Conservation (phyloP, 176 grass and related monocot genomes). For the Oropetium thomaeum region DNA sequence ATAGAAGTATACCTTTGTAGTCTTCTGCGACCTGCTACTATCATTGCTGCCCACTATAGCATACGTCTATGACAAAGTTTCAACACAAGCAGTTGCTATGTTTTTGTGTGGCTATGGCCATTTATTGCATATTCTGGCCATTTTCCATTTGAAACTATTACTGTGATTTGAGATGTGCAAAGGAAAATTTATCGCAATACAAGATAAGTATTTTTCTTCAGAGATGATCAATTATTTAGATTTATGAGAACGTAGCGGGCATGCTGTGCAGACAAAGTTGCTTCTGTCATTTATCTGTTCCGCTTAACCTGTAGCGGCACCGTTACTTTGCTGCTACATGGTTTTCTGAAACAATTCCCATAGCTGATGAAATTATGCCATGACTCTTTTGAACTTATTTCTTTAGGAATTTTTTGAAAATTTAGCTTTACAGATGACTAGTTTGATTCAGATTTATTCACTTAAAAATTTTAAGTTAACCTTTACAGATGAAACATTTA, state of each 20-base stretch:
- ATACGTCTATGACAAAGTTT: not conserved
- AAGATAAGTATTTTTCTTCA: not conserved
- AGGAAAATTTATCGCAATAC: not conserved
- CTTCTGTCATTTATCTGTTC: not conserved
- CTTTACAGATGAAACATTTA: not conserved
- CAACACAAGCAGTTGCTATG: not conserved
- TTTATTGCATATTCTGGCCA: not conserved
- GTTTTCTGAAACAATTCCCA: not conserved
- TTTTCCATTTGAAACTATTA: not conserved
- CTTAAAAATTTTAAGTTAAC: not conserved
- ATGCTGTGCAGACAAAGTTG: not conserved
- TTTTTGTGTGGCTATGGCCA: not conserved
- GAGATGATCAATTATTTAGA: not conserved
- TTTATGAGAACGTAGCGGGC: not conserved
- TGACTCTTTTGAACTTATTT: not conserved
- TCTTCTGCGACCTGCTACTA: not conserved
- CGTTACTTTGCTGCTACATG: not conserved
- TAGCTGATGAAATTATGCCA: not conserved
- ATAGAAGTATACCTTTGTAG: constrained; percentile 7
- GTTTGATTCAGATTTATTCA: not conserved
- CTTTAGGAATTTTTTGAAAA: no score
- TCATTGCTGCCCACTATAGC: not conserved
- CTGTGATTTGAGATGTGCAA: not conserved
- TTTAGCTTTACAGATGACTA: no score
- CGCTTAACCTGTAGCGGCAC: not conserved